Percentiles rank a stretch among this genome's conserved stretches.
Conservation (phyloP, 2,329 filamentous ascomycete species). For the Akanthomyces uredinophilus region DNA sequence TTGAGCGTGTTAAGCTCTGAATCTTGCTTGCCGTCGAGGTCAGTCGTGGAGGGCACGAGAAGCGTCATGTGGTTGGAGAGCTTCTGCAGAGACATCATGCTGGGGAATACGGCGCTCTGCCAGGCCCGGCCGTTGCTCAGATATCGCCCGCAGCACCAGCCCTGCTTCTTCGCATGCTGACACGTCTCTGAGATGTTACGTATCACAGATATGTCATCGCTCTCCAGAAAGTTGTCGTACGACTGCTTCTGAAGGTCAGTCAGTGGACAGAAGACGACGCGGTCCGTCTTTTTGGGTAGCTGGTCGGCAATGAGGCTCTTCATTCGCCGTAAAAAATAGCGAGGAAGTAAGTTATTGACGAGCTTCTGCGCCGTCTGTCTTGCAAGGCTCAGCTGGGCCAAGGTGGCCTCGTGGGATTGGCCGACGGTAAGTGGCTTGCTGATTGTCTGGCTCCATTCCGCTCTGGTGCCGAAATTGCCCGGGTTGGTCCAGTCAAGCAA, state of each 20-base stretch:
- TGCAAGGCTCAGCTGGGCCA: constrained; percentile 73
- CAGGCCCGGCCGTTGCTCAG: constrained; percentile 61
- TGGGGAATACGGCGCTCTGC: constrained; percentile 78
- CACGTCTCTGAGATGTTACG: constrained; percentile 64
- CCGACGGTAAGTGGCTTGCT: constrained; percentile 76
- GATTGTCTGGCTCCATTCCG: constrained; percentile 75
- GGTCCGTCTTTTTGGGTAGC: constrained; percentile 88
- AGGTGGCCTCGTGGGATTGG: constrained; percentile 87
- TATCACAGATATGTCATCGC: constrained; percentile 64
- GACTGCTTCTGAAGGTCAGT: constrained; percentile 75
- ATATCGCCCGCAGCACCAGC: constrained; percentile 70
- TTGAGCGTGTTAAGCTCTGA: constrained; percentile 71
- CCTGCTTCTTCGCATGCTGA: constrained; percentile 57
- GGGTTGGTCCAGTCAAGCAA: constrained; percentile 95
- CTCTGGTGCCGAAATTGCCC: constrained; percentile 57
- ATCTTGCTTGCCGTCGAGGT: constrained; percentile 66
- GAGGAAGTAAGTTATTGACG: constrained; percentile 79
- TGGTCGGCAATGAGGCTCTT: constrained; percentile 90
- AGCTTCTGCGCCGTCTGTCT: constrained; percentile 79
- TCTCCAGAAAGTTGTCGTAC: constrained; percentile 73
- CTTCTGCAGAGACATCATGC: constrained; percentile 77
- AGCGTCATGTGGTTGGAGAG: constrained; percentile 89
- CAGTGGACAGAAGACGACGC: constrained; percentile 90
- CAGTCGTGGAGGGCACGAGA: constrained; percentile 63
- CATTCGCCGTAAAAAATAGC: constrained; percentile 87